Percentiles rank a stretch among this genome's conserved stretches.
These are phyloP conservation scores for Hansenula lynferdii DNA, from an alignment of 1,139 yeast genomes.

Conservation along the genomic window DNA sequence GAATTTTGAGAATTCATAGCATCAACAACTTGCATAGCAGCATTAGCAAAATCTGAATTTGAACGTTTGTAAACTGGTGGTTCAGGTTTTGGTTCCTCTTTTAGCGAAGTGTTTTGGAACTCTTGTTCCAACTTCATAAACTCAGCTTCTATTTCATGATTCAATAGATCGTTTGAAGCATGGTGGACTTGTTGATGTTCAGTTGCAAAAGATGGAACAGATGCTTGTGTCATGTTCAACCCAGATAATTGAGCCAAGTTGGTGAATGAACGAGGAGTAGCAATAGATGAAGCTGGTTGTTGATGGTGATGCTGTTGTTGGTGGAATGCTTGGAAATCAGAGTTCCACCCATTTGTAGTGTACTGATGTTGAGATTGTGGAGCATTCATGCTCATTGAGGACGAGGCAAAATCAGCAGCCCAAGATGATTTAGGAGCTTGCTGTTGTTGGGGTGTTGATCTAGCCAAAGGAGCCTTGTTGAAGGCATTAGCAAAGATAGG, in stretches of 20 bases:
- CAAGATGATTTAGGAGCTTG: slow-evolving; percentile 1
- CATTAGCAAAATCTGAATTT: slow-evolving; percentile 15
- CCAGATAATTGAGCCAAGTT: neutral
- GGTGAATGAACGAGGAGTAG: slow-evolving; percentile 1
- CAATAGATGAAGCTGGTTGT: slow-evolving; percentile 6
- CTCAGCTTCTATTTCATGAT: slow-evolving; percentile 11
- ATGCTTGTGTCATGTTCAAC: slow-evolving; percentile 1
- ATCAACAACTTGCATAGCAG: slow-evolving; percentile 22
- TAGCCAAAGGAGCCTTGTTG: slow-evolving; percentile 2
- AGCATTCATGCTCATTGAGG: no score
- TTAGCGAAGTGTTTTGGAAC: neutral
- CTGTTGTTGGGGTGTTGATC: slow-evolving; percentile 1
- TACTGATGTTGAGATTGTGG: slow-evolving; percentile 6
- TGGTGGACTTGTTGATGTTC: slow-evolving; percentile 21
- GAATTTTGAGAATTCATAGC: slow-evolving; percentile 19
- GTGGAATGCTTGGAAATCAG: slow-evolving; percentile 7
- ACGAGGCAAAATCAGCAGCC: slow-evolving; percentile 1
- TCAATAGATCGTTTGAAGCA: slow-evolving; percentile 10
- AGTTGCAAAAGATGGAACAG: slow-evolving; percentile 4
- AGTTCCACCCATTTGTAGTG: slow-evolving; percentile 10
- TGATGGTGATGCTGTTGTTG: slow-evolving; percentile 10
- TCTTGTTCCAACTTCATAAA: slow-evolving; percentile 13
- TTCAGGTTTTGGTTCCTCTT: slow-evolving; percentile 5
- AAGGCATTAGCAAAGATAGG: slow-evolving; percentile 10
- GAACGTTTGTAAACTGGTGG: slow-evolving; percentile 7